Conservation (phyloP, 2,329 filamentous ascomycete genomes). For the Teratosphaeria zuluensis region DNA sequence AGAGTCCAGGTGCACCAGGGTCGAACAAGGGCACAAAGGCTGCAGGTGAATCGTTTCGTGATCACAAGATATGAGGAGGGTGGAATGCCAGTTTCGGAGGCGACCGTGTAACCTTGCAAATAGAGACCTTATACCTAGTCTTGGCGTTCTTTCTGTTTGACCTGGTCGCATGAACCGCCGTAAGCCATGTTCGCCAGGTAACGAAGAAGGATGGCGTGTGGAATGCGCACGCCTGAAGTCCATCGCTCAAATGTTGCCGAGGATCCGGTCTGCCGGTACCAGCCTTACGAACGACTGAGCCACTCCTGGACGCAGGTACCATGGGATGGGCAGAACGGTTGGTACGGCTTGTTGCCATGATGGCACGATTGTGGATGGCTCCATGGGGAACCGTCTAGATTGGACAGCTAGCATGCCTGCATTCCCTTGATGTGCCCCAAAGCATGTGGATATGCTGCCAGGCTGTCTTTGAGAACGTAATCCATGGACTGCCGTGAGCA, state of each 20-base stretch:
- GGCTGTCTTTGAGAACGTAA: too few species aligned
- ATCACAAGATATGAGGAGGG: slow-evolving; percentile 7
- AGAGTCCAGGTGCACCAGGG: slow-evolving; percentile 2
- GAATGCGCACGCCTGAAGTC: neutral
- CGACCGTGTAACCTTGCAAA: slow-evolving; percentile 14
- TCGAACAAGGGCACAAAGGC: slow-evolving; percentile 10
- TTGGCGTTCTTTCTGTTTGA: neutral
- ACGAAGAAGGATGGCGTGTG: slow-evolving; percentile 4
- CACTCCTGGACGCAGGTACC: neutral
- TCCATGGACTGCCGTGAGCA: too few species aligned
- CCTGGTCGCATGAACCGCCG: neutral
- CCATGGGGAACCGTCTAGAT: neutral
- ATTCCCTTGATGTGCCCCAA: neutral
- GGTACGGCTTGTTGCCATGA: neutral
- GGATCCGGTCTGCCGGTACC: neutral
- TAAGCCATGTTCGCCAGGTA: slow-evolving; percentile 12
- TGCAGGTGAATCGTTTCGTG: slow-evolving; percentile 9
- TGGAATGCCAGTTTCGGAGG: slow-evolving; percentile 20
- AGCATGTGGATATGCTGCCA: neutral
- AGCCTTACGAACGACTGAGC: neutral
- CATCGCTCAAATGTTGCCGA: neutral
- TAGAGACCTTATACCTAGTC: neutral
- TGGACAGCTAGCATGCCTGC: neutral
- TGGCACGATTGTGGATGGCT: neutral
- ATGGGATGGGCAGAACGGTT: neutral